phyloP scores from a whole-genome alignment of 148 eudicot genomes.

The Heliosperma pusillum region DNA sequence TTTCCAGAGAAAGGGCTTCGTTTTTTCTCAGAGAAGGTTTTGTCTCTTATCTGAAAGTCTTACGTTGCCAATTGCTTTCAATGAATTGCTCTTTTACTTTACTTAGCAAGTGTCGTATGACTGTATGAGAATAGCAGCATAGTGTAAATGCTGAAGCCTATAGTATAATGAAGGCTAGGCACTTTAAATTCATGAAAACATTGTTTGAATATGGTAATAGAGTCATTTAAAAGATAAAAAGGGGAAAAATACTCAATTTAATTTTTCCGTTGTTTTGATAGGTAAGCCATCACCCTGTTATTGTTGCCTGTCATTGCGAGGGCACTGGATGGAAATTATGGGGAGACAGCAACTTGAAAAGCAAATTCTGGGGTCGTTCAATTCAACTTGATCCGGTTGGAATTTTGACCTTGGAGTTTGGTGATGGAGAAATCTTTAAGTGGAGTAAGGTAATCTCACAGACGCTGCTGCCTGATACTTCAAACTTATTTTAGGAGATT shows the following conservation, averaged over 20 bases:
- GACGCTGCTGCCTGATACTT: not conserved
- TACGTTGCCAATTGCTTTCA: not conserved
- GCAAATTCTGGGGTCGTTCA: conserved; percentile 98
- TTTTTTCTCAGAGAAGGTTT: conserved; percentile 89
- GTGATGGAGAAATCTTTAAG: conserved; percentile 89
- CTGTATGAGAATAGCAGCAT: not conserved
- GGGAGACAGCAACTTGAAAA: conserved; percentile 91
- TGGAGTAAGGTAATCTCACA: conserved; percentile 75
- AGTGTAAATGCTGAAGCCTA: not conserved
- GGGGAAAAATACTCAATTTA: too few species aligned
- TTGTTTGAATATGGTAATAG: not conserved
- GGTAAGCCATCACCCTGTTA: conserved; percentile 97
- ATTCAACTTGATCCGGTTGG: conserved; percentile 97
- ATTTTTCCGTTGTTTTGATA: conserved; percentile 31
- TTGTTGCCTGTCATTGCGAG: conserved; percentile 93
- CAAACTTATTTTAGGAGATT: not conserved
- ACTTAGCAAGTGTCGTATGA: too few species aligned
- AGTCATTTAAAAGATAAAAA: not conserved
- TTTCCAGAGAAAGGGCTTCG: conserved; percentile 81
- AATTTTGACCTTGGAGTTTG: conserved; percentile 72
- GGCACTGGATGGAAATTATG: conserved; percentile 87
- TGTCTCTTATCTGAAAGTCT: conserved; percentile 15
- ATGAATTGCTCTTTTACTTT: too few species aligned
- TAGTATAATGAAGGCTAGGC: not conserved
- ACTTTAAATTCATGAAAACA: not conserved